A percentile compares a stretch with the other conserved stretches of the same genome.
Evolutionary conservation across 441 rosid genomes (phyloP).

Genomic region (Hura crepitans): DNA sequence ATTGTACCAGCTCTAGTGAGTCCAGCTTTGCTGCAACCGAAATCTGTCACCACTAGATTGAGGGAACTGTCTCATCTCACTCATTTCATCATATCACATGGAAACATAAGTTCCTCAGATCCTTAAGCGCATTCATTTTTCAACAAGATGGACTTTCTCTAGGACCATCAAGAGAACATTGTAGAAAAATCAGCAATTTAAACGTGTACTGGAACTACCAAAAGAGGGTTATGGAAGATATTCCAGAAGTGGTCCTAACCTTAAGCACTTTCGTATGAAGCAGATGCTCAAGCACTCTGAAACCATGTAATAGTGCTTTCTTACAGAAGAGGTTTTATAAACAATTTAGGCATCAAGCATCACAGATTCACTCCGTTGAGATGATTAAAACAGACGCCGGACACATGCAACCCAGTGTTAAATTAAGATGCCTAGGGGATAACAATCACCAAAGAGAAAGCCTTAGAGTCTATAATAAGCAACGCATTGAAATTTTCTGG

Average conservation of each 20-base stretch:
- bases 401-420: not conserved
- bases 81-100: not conserved
- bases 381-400: not conserved
- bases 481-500: not conserved
- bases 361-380: not conserved
- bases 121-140: not conserved
- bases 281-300: conserved; percentile 1
- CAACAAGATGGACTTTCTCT: not conserved
- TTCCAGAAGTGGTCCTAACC: too few relatives aligned
- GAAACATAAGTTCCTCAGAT: not conserved
- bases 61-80: not conserved
- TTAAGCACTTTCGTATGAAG: not conserved
- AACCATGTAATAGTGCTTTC: not conserved
- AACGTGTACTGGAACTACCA: not conserved
- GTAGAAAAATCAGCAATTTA: not conserved
- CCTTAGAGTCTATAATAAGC: not conserved
- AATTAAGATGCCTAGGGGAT: not conserved
- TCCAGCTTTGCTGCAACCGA: not conserved
- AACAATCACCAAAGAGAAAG: not conserved
- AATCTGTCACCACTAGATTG: not conserved
- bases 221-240: not conserved
- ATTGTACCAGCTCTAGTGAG: not conserved
- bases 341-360: not conserved
- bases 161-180: not conserved
- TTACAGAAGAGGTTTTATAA: not conserved